Base-by-base conservation (phyloP, 164 flowering plant genomes). In the Akebia trifoliata region DNA sequence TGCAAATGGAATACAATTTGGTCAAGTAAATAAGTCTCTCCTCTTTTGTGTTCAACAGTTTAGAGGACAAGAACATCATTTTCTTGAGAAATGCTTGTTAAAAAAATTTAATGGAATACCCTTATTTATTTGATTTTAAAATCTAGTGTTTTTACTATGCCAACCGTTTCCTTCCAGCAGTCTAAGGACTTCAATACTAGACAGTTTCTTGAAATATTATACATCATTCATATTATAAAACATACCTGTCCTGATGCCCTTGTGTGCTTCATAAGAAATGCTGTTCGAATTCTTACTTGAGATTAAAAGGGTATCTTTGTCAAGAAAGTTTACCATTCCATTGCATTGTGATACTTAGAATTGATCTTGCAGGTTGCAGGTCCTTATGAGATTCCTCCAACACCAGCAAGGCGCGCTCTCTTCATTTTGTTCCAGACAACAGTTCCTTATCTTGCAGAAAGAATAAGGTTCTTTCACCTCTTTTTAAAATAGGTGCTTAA, bases 381-480 rank as follows among this genome's bases (percentile, higher is more conserved):
- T 50, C 75, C 84, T 28, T 69, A 80, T 71, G 85, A 84, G 34
- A 85, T 94, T 67, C 73, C 99, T 53, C 96, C 99, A 42, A 94
- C 91, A 34, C 95, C 95, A 17, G 97, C 99, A 30, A 82, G 99
- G 61, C 95, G 95, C 65, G 80, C 89, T 42, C 87, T 94, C 54
- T 94, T 86, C 69, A 84, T 94, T 61, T 55, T 94, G 10, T 90
- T 83, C 62, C 99, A 90, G 74, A 75, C 91, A 1, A 84, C 91
- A n/a, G 77, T 90, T 63, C 99, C 97, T 39, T 94, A 90, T 67
- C 80, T 94, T 65, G 97, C 97, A n/a, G 97, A 88, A 62, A 83
- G 95, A 77, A 74, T 85, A 59, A 94, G 99, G 99, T 88, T 61
- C 14, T 21, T 20, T 28, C 12, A 46, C 17, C 14, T 20, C 9